phyloP scores from a whole-genome alignment of 228 moss, liverwort and hornwort genomes.

The Sphagnum magellanicum region DNA sequence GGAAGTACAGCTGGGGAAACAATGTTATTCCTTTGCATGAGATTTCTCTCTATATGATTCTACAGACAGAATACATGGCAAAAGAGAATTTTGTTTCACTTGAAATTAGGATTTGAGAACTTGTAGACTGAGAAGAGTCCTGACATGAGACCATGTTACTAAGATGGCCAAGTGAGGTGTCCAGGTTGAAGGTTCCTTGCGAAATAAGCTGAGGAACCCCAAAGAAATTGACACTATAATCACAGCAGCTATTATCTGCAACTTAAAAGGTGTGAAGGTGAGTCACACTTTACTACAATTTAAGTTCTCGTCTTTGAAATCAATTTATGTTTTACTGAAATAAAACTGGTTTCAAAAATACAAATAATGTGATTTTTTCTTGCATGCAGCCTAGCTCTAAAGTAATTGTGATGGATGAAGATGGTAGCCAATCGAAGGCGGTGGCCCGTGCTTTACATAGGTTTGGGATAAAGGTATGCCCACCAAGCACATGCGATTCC shows the following conservation, averaged over 20 bases:
- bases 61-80: no score
- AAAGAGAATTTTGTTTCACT: no score
- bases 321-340: not conserved
- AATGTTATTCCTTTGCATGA: no score
- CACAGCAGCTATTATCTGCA: slow-evolving; percentile 78
- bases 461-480: slow-evolving; percentile 63
- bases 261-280: slow-evolving; percentile 73
- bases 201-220: slow-evolving; percentile 53
- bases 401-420: slow-evolving; percentile 81
- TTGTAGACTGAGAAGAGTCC: no score
- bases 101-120: no score
- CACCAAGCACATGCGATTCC: no score
- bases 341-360: not conserved
- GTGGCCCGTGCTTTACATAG: slow-evolving; percentile 71
- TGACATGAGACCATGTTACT: no score
- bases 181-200: slow-evolving; percentile 66
- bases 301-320: not conserved
- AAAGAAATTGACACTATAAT: slow-evolving; percentile 59
- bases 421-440: slow-evolving; percentile 73
- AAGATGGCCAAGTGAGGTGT: not conserved
- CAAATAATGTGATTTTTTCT: not conserved
- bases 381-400: slow-evolving; percentile 60
- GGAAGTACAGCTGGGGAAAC: no score
- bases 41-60: no score
- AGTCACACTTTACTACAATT: not conserved